Conservation (phyloP, 495 filamentous ascomycete species). For the Podospora fimiseda region DNA sequence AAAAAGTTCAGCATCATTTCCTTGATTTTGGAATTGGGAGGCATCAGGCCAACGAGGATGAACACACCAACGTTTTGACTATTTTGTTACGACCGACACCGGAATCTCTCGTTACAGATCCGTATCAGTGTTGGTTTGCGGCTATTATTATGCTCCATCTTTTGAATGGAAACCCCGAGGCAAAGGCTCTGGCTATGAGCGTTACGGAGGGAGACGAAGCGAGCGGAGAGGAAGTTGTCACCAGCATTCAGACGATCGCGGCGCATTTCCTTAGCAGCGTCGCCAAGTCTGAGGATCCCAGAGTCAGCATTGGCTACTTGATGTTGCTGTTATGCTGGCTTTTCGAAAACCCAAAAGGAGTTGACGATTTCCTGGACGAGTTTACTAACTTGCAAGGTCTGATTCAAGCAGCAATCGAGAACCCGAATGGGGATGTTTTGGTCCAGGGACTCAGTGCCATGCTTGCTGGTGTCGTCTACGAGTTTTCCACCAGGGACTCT, state of each 20-base stretch:
- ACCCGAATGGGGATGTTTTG: conserved; percentile 58
- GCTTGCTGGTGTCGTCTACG: conserved; percentile 83
- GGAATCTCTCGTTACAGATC: conserved; percentile 58
- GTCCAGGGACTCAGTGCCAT: conserved; percentile 77
- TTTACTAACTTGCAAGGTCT: conserved; percentile 86
- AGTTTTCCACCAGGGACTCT: conserved; percentile 96
- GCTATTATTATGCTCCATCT: conserved; percentile 84
- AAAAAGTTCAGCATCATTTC: conserved; percentile 76
- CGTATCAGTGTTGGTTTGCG: conserved; percentile 89
- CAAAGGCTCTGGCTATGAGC: conserved; percentile 71
- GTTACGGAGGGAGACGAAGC: conserved; percentile 87
- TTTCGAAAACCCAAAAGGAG: conserved; percentile 84
- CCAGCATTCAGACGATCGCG: conserved; percentile 81
- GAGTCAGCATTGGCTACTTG: conserved; percentile 77
- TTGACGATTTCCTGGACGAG: conserved; percentile 92
- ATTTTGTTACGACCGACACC: conserved; percentile 62
- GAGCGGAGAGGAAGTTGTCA: conserved; percentile 90
- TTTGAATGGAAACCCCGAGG: conserved; percentile 72
- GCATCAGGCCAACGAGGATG: conserved; percentile 68
- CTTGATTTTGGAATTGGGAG: conserved; percentile 83
- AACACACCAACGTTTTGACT: conserved; percentile 85
- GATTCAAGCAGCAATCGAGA: conserved; percentile 52
- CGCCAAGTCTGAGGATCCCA: conserved; percentile 70
- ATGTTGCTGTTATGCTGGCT: conserved; percentile 92
- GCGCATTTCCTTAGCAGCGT: conserved; percentile 66